Evolutionary conservation across 192 early-diverging fungal species (phyloP), one percentile per base, ranked within the genome.

Genomic region (Coemansia umbellata): DNA sequence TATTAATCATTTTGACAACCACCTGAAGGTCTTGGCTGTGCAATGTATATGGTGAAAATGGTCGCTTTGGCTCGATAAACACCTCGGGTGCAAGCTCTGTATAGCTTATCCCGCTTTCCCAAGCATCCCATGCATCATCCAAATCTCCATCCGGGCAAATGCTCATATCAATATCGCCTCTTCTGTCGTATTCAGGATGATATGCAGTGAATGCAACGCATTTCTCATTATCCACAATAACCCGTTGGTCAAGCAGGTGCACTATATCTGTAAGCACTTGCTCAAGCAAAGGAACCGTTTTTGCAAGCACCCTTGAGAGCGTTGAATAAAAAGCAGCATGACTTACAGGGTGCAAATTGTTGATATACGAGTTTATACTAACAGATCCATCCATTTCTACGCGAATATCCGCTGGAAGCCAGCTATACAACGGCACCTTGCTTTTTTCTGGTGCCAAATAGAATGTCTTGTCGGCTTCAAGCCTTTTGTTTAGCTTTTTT

Each of bases 1-100:
- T 85, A 55, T 74, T 80, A 27, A 83, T 78, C 57, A 86, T 68
- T 63, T 88, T 87, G 53, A 84, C 75, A 26, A 88, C 84, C 8
- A 81, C 82, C 42, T 84, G 80, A 6, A 82, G 49, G 6, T 37
- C 53, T 0, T 51, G 32, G 21, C 65, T 73, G 5, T 42, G 28
- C 8, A 82, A 44, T 10, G 47, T 57, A 21, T 58, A 64, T 0
- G 60, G 55, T 2, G 21, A 19, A 8, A 31, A 22, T 0, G 63
- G 60, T 4, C 66, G 53, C 7, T 56, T 55, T 8, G 66, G 59
- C 31, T 31, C 17, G 9, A 10, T 23, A 41, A 59, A 63, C 7
- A 4, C 1, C 14, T 4, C 0, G n/a, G 63, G 66, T 30, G 65
- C 55, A 0, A 64, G 71, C 43, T 57, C 49, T 8, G 60, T 50